Percentiles rank a stretch among this genome's conserved stretches.
Conservation (phyloP, 768 basidiomycete species). For the Coprinopsis strossmayeri region DNA sequence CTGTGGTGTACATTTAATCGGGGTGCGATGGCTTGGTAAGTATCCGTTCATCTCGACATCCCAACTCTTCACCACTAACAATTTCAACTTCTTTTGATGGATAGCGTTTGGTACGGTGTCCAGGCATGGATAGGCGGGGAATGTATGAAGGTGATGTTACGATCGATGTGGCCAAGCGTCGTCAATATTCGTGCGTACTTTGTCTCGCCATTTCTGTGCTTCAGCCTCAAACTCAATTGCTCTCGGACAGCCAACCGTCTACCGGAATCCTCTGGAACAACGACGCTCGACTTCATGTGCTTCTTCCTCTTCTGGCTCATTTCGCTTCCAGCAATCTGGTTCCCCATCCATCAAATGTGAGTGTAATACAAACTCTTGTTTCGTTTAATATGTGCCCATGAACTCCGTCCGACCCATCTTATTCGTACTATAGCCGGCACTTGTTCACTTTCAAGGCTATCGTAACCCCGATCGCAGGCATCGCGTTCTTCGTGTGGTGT, state of each 20-base stretch:
- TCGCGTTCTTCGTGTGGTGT: slow-evolving; percentile 73
- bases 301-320: slow-evolving; percentile 88
- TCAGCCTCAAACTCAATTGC: too few species aligned
- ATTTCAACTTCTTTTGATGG: too few species aligned
- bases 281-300: slow-evolving; percentile 66
- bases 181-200: slow-evolving; percentile 50
- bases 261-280: slow-evolving; percentile 69
- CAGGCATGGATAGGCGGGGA: slow-evolving; percentile 80
- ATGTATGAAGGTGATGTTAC: slow-evolving; percentile 68
- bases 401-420: slow-evolving; percentile 2
- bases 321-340: slow-evolving; percentile 75
- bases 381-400: slow-evolving; percentile 6
- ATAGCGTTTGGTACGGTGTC: slow-evolving; percentile 71
- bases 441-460: slow-evolving; percentile 77
- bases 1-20: slow-evolving; percentile 77
- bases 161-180: slow-evolving; percentile 71
- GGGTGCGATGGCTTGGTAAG: slow-evolving; percentile 66
- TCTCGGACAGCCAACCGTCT: slow-evolving; percentile 58
- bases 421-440: slow-evolving; percentile 43
- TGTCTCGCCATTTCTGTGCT: too few species aligned
- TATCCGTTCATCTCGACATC: slow-evolving; percentile 3
- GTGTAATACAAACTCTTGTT: too few species aligned
- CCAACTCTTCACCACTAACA: neutral
- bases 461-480: slow-evolving; percentile 62
- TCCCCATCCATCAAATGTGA: slow-evolving; percentile 76